phyloP scores from a whole-genome alignment of 352 stramenopile species.

The Pythium vanterpoolii region DNA sequence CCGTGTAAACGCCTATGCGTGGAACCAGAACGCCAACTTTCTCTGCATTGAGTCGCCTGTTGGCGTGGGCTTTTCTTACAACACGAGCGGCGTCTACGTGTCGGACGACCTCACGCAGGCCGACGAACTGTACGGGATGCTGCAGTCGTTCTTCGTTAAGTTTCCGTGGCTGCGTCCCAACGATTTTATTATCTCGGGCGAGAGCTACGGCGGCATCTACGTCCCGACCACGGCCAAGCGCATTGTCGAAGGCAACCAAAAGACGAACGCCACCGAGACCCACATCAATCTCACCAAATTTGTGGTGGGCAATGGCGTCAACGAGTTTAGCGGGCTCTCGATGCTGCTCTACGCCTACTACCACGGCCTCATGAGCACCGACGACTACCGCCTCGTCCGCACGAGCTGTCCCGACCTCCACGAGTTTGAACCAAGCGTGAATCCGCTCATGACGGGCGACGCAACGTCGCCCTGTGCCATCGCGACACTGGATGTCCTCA shows the following conservation, averaged over 20 bases:
- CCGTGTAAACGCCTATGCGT: constrained; percentile 45
- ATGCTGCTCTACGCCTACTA: constrained; percentile 76
- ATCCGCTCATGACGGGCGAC: constrained; percentile 12
- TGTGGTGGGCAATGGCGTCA: constrained; percentile 75
- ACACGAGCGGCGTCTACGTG: constrained; percentile 55
- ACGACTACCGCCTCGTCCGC: constrained; percentile 56
- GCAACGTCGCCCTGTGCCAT: constrained; percentile 26
- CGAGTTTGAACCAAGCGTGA: constrained; percentile 41
- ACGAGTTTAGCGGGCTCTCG: constrained; percentile 57
- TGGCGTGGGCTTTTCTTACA: constrained; percentile 68
- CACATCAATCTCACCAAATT: constrained; percentile 86
- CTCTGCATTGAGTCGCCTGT: constrained; percentile 64
- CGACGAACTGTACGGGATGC: constrained; percentile 64
- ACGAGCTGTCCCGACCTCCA: constrained; percentile 39
- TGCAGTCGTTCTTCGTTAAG: constrained; percentile 84
- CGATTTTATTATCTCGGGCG: constrained; percentile 78
- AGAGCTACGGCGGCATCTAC: constrained; percentile 82
- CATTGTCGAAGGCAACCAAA: constrained; percentile 52
- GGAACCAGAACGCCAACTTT: constrained; percentile 55
- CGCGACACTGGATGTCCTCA: constrained; percentile 27
- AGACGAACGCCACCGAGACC: constrained; percentile 8
- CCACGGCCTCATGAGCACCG: constrained; percentile 70
- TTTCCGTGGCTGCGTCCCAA: constrained; percentile 82
- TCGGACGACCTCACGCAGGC: constrained; percentile 73
- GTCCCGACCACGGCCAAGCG: constrained; percentile 53